phyloP scores from a whole-genome alignment of 805 yeast genomes.

The Hanseniaspora clermontiae region DNA sequence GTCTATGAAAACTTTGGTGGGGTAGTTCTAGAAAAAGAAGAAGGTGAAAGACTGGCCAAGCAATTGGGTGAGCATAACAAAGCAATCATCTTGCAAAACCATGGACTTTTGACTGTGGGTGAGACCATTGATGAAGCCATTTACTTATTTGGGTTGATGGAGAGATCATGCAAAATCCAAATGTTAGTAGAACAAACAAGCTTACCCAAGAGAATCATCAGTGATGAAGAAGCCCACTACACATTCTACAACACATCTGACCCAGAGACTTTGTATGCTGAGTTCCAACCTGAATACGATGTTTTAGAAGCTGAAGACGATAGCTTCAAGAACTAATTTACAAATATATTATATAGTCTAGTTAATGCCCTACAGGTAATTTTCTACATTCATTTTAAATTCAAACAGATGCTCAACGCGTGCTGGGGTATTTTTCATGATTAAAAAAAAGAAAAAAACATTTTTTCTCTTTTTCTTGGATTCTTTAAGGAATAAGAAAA shows the following conservation, averaged over 20 bases:
- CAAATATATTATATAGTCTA: neutral
- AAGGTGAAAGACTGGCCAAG: constrained; percentile 46
- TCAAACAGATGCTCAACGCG: neutral
- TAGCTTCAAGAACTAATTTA: constrained; percentile 2
- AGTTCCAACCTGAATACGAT: constrained; percentile 56
- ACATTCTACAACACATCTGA: constrained; percentile 47
- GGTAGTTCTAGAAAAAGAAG: constrained; percentile 52
- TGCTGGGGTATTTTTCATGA: neutral
- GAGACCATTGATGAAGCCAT: constrained; percentile 61
- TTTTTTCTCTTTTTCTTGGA: neutral
- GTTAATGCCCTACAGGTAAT: too few species aligned
- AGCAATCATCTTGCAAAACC: constrained; percentile 52
- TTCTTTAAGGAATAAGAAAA: neutral
- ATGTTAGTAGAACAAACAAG: constrained; percentile 43
- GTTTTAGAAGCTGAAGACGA: constrained; percentile 10
- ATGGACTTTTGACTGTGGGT: constrained; percentile 61
- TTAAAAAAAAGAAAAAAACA: neutral
- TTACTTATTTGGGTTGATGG: constrained; percentile 47
- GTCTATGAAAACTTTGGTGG: constrained; percentile 66
- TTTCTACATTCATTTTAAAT: too few species aligned
- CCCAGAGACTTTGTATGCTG: constrained; percentile 54
- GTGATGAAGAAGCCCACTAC: constrained; percentile 52
- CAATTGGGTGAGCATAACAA: constrained; percentile 44
- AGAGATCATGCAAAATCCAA: constrained; percentile 50
- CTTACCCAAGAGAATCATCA: constrained; percentile 32